Conservation (phyloP, 2,329 filamentous ascomycete species). For the Ophiostoma angusticollis region DNA sequence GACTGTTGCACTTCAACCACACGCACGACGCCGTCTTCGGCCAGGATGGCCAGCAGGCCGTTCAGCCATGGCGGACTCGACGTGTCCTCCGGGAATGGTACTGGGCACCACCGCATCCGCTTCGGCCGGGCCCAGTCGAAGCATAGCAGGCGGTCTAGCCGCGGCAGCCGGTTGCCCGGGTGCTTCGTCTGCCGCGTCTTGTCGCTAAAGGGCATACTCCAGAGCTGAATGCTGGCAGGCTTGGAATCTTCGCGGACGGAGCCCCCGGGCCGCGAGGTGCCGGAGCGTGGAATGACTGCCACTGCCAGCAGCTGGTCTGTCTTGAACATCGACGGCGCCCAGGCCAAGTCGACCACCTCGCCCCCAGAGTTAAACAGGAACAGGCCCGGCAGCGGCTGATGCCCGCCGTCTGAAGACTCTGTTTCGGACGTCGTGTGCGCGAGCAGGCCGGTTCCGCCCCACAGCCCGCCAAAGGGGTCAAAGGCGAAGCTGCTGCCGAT, state of each 20-base stretch:
- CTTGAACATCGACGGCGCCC: constrained; percentile 30
- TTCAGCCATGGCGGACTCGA: neutral
- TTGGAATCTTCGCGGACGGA: too few relatives aligned
- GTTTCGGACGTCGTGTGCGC: too few relatives aligned
- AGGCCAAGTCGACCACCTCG: constrained; percentile 38
- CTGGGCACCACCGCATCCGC: constrained; percentile 41
- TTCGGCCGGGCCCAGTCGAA: constrained; percentile 38
- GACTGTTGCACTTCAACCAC: constrained; percentile 30
- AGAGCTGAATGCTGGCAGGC: constrained; percentile 38
- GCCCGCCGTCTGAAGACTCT: too few relatives aligned
- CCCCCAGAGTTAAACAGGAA: constrained; percentile 44
- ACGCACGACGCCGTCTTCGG: constrained; percentile 36
- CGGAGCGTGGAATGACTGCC: constrained; percentile 32
- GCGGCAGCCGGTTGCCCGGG: constrained; percentile 15
- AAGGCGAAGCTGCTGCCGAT: too few relatives aligned
- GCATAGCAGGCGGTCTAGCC: constrained; percentile 30
- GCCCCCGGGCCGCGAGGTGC: too few relatives aligned
- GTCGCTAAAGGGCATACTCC: constrained; percentile 32
- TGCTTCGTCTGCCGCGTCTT: neutral
- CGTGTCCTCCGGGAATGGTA: constrained; percentile 20
- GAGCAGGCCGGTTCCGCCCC: too few relatives aligned
- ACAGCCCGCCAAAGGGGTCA: too few relatives aligned
- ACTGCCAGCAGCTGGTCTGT: constrained; percentile 37
- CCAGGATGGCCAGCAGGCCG: constrained; percentile 36
- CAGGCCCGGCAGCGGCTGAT: constrained; percentile 19